A percentile compares a stretch with the other conserved stretches of the same genome.
These are phyloP conservation scores for Pichia sp. DNA, from an alignment of 1,139 yeast species.

Conservation along the genomic window DNA sequence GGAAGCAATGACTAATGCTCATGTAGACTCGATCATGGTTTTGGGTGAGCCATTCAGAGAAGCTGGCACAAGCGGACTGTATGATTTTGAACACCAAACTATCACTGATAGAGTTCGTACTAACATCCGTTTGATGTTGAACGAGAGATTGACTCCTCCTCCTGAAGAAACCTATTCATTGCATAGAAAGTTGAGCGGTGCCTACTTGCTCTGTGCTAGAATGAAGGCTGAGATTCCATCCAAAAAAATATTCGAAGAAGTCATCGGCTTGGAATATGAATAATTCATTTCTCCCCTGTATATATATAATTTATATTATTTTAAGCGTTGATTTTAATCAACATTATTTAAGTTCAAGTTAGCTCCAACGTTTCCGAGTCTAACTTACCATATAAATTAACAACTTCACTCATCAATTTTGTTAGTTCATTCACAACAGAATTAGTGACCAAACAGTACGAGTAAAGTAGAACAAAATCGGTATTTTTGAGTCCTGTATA, in stretches of 20 bases:
- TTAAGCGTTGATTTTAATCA: not conserved
- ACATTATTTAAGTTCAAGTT: not conserved
- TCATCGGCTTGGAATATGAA: conserved; percentile 46
- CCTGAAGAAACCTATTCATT: conserved; percentile 97
- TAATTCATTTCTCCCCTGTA: conserved; percentile 4
- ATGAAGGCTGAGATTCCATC: conserved; percentile 82
- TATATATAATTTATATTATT: not conserved
- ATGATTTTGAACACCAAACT: conserved; percentile 78
- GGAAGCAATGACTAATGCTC: conserved; percentile 83
- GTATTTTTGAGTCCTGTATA: conserved; percentile 44
- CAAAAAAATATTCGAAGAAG: conserved; percentile 68
- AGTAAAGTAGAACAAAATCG: conserved; percentile 71
- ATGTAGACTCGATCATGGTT: conserved; percentile 83
- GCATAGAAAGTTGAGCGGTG: conserved; percentile 93
- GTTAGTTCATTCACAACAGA: conserved; percentile 64
- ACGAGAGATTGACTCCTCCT: conserved; percentile 91
- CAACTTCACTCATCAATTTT: conserved; percentile 48
- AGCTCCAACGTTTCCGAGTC: conserved; percentile 30
- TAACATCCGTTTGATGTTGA: conserved; percentile 82
- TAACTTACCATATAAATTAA: conserved; percentile 52
- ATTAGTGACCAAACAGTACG: conserved; percentile 68
- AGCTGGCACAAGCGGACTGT: conserved; percentile 45
- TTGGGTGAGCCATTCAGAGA: conserved; percentile 89
- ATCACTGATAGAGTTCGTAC: conserved; percentile 88
- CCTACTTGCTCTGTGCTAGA: conserved; percentile 83